Conservation (phyloP, 352 stramenopile species). For the Globisporangium paroecandrum region DNA sequence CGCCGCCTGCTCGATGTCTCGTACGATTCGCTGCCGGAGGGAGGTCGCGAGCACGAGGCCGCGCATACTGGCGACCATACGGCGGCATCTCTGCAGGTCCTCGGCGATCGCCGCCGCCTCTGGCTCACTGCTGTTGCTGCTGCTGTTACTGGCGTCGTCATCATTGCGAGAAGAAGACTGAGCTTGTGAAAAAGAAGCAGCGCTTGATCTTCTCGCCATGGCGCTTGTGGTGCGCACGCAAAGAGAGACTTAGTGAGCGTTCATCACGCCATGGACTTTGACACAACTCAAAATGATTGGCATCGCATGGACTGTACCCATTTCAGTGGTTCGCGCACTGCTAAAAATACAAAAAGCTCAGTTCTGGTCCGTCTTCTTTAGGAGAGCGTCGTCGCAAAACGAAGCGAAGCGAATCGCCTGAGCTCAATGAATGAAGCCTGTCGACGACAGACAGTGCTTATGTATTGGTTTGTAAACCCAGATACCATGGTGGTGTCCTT, state of each 20-base stretch:
- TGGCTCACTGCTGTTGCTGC: background rate
- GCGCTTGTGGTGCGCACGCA: background rate
- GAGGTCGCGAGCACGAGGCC: constrained; percentile 38
- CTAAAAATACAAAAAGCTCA: background rate
- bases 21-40: constrained; percentile 32
- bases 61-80: constrained; percentile 49
- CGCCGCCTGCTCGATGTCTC: constrained; percentile 23
- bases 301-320: background rate
- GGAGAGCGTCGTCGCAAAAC: no score
- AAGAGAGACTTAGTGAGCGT: background rate
- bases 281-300: background rate
- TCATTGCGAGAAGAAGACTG: background rate
- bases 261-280: background rate
- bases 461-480: no score
- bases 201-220: background rate
- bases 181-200: background rate
- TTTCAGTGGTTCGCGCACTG: background rate
- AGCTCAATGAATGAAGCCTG: no score
- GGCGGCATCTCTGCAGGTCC: constrained; percentile 52
- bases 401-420: no score
- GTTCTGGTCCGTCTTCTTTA: background rate
- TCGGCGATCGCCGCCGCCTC: constrained; percentile 13
- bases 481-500: no score
- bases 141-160: background rate
- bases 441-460: no score